Evolutionary conservation across 805 yeast species (phyloP).

Genomic region (Pichia manshurica): DNA sequence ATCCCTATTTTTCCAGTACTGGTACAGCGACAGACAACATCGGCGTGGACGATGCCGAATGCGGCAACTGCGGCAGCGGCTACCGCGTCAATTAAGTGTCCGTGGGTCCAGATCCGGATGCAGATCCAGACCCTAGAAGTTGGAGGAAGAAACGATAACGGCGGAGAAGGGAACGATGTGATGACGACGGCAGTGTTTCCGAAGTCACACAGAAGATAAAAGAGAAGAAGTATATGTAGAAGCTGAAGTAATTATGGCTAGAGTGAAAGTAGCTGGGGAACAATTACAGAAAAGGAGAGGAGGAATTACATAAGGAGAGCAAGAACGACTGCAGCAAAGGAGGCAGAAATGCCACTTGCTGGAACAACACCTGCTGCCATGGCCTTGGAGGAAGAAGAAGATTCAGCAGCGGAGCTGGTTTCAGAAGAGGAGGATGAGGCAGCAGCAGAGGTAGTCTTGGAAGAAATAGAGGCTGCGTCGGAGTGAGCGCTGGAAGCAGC

Average conservation of each 20-base stretch:
- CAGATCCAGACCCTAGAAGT: too few relatives aligned
- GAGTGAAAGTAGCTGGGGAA: too few relatives aligned
- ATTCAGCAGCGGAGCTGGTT: background rate
- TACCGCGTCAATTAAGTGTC: background rate
- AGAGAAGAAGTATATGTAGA: too few relatives aligned
- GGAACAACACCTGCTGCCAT: slow-evolving; percentile 3
- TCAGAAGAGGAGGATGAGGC: background rate
- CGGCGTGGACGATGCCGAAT: too few relatives aligned
- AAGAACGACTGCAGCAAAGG: background rate
- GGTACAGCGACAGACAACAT: too few relatives aligned
- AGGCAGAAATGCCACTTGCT: slow-evolving; percentile 3
- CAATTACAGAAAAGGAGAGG: background rate
- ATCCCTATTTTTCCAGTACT: too few relatives aligned
- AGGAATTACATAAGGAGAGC: slow-evolving; percentile 1
- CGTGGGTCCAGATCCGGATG: too few relatives aligned
- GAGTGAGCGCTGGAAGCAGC: background rate
- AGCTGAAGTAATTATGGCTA: too few relatives aligned
- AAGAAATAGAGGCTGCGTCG: background rate
- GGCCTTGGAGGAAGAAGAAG: background rate
- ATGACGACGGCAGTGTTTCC: too few relatives aligned
- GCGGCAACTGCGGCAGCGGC: background rate
- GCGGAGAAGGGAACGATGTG: too few relatives aligned
- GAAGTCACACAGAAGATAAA: too few relatives aligned
- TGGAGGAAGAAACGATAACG: too few relatives aligned
- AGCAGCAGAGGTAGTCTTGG: background rate